Percentiles rank a stretch among this genome's conserved stretches.
Conservation (phyloP, 345 rosid genomes). For the Syzygium aqueum region DNA sequence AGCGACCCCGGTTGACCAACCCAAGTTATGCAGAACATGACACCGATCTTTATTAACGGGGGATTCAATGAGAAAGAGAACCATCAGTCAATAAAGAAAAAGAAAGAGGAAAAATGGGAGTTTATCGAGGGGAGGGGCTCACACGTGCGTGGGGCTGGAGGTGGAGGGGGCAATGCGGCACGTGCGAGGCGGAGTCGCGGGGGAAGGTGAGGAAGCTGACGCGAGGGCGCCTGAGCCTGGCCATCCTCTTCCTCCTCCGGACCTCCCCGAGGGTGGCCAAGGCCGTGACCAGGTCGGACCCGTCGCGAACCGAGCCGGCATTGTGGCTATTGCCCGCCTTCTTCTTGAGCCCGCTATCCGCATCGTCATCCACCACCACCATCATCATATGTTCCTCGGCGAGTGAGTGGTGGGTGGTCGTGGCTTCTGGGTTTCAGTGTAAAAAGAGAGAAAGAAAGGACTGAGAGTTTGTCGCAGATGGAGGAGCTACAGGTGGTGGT, state of each 20-base stretch:
- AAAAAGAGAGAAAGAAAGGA: constrained; percentile 3
- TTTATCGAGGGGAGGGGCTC: constrained; percentile 15
- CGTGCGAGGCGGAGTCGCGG: constrained; percentile 25
- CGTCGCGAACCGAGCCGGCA: constrained; percentile 26
- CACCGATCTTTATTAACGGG: background rate
- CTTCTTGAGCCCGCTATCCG: background rate
- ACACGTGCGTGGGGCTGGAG: constrained; percentile 55
- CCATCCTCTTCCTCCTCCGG: constrained; percentile 70
- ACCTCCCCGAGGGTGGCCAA: constrained; percentile 40
- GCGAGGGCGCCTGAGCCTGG: constrained; percentile 71
- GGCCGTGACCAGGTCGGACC: constrained; percentile 31
- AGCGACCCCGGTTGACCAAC: background rate
- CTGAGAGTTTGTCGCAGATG: background rate
- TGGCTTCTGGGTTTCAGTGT: constrained; percentile 22
- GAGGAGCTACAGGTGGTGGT: background rate
- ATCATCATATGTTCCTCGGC: background rate
- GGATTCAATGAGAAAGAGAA: background rate
- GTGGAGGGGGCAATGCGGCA: constrained; percentile 26
- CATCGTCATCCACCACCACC: constrained; percentile 21
- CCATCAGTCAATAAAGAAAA: background rate
- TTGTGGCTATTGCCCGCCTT: background rate
- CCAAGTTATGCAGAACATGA: background rate
- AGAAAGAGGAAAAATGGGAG: background rate
- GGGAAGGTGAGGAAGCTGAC: constrained; percentile 32
- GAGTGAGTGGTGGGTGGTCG: constrained; percentile 5